Percentiles rank a stretch among this genome's conserved stretches.
These are phyloP conservation scores for Polygonum maritimum DNA, from an alignment of 148 eudicot genomes.

Conservation along the genomic window DNA sequence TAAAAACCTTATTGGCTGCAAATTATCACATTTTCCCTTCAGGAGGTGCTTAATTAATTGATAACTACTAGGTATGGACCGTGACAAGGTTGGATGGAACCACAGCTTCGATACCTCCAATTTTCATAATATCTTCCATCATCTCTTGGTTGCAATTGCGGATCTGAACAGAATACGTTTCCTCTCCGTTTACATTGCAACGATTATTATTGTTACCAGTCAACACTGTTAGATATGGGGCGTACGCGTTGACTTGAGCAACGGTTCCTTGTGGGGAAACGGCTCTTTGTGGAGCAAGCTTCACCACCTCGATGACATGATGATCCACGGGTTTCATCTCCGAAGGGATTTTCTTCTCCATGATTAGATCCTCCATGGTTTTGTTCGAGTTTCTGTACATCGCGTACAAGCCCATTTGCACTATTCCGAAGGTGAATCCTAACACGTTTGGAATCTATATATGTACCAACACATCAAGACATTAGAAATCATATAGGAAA, in stretches of 20 bases:
- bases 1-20: not conserved
- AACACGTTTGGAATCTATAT: constrained; percentile 15
- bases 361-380: constrained; percentile 10
- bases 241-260: not conserved
- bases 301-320: constrained; percentile 39
- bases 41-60: not conserved
- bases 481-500: not conserved
- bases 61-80: not conserved
- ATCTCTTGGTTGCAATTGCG: not conserved
- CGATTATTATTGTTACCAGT: not conserved
- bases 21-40: not conserved
- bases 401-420: constrained; percentile 13
- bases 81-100: not conserved
- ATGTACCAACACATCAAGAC: not conserved
- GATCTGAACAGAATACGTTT: not conserved
- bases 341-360: constrained; percentile 15
- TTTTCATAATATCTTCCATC: not conserved
- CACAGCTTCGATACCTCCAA: not conserved
- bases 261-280: not conserved
- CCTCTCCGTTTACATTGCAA: not conserved
- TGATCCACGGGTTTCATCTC: constrained; percentile 4
- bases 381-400: constrained; percentile 10
- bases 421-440: constrained; percentile 15
- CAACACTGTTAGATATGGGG: not conserved
- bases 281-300: constrained; percentile 10